These are phyloP conservation scores for Chaetomium cochliodes DNA, from an alignment of 495 filamentous ascomycete species.

Conservation along the genomic window DNA sequence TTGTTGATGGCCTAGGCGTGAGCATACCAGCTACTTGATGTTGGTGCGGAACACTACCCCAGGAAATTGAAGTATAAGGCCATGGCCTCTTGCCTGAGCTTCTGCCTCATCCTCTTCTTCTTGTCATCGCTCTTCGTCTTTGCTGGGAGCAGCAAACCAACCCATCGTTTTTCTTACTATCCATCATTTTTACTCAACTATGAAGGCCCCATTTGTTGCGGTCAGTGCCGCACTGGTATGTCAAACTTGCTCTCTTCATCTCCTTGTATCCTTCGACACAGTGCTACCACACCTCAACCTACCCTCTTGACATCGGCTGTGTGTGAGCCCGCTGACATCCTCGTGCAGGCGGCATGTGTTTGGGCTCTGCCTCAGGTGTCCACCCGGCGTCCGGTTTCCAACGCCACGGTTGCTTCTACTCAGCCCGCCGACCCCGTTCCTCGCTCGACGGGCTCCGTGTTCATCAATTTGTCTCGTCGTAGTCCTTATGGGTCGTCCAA, in stretches of 20 bases:
- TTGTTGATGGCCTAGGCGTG: too few species aligned
- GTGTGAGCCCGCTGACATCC: neutral
- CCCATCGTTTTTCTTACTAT: neutral
- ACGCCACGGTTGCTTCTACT: neutral
- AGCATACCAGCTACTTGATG: neutral
- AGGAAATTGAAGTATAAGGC: neutral
- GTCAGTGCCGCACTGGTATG: slow-evolving; percentile 22
- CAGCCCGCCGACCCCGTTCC: neutral
- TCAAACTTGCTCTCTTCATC: neutral
- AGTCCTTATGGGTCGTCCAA: neutral
- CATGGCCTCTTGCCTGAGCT: neutral
- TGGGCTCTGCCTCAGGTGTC: neutral
- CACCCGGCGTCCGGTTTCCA: neutral
- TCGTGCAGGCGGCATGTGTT: neutral
- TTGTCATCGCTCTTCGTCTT: neutral
- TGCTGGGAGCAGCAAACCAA: neutral
- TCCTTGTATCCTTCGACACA: neutral
- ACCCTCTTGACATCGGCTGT: neutral
- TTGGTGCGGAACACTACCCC: neutral
- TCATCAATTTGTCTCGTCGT: neutral
- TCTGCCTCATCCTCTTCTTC: neutral
- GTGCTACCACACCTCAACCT: too few species aligned
- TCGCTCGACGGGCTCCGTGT: neutral
- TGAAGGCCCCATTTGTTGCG: slow-evolving; percentile 29
- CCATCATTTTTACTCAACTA: slow-evolving; percentile 8